Conservation (phyloP, 257 asterid genomes). For the Forsythia suspensa region DNA sequence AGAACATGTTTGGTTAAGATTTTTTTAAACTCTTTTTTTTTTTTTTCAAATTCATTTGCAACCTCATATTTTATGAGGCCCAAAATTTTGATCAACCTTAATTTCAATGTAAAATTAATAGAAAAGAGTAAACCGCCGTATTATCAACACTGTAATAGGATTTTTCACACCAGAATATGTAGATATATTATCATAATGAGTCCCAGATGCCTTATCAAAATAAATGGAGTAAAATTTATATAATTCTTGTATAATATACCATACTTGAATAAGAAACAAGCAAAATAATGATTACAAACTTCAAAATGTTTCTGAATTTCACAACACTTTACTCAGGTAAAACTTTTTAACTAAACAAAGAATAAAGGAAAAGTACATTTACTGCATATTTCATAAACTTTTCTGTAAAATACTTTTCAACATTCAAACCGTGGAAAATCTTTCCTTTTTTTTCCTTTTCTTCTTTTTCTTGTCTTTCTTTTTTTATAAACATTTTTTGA, state of each 20-base stretch:
- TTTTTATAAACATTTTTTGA: neutral
- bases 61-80: too few species aligned
- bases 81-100: neutral
- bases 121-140: neutral
- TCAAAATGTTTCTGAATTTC: neutral
- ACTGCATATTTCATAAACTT: neutral
- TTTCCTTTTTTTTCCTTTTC: neutral
- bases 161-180: neutral
- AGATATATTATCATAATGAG: neutral
- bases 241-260: neutral
- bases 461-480: neutral
- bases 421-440: neutral
- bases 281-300: slow-evolving; percentile 1
- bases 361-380: neutral
- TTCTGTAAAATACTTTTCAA: neutral
- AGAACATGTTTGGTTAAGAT: too few species aligned
- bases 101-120: neutral
- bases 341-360: neutral
- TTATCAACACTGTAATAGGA: too few species aligned
- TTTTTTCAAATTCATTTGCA: too few species aligned
- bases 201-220: neutral
- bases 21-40: too few species aligned
- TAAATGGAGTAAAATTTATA: neutral
- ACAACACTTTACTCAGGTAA: neutral
- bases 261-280: neutral